Conservation (phyloP, 164 flowering plant genomes). For the Echeveria elegans region DNA sequence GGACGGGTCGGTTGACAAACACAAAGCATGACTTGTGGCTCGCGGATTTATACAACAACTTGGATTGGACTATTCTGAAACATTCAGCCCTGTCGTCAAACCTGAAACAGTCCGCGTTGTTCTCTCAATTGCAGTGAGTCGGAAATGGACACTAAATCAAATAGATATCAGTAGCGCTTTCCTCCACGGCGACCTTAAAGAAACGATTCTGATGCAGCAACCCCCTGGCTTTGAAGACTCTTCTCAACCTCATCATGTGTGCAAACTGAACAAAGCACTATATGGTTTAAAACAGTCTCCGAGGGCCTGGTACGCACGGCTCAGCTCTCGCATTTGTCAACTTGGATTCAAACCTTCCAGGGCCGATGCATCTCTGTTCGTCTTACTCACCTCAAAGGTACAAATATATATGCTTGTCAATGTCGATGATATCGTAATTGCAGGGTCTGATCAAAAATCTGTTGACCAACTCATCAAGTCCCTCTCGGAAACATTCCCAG, state of each 20-base stretch:
- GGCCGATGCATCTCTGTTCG: neutral
- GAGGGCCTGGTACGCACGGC: neutral
- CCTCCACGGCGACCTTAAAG: neutral
- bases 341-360: neutral
- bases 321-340: neutral
- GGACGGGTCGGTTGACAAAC: neutral
- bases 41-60: slow-evolving; percentile 3
- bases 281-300: slow-evolving; percentile 5
- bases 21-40: slow-evolving; percentile 6
- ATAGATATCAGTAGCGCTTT: slow-evolving; percentile 4
- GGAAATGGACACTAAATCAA: neutral
- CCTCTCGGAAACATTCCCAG: neutral
- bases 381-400: neutral
- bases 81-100: slow-evolving; percentile 11
- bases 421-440: neutral
- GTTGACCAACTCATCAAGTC: no score
- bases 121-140: neutral
- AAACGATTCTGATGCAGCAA: neutral
- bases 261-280: neutral
- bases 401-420: neutral
- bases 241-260: neutral
- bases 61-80: slow-evolving; percentile 2
- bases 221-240: neutral
- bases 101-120: neutral
- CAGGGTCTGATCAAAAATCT: neutral